Evolutionary conservation across 2,329 filamentous ascomycete genomes (phyloP), one percentile per base, ranked within the genome.

Genomic region (Gaeumannomyces sp.): DNA sequence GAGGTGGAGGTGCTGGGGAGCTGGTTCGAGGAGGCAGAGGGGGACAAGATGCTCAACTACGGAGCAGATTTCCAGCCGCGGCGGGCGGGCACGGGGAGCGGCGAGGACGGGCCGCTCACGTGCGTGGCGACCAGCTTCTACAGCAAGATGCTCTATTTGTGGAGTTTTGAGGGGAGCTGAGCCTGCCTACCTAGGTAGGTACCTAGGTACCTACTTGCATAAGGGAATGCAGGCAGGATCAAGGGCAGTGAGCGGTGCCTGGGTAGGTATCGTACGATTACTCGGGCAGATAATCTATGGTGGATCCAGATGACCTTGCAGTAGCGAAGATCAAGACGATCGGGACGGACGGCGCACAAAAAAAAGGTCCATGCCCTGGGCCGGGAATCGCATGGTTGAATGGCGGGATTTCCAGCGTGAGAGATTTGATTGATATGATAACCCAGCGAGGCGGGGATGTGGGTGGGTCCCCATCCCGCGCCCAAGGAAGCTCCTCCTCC

Each of bases 31-130:
- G 90, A 94, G 73, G 93, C 97, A 73, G 81, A 90, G 77, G 59
- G 33, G 10, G 29, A 29, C 31, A 97, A 92, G 74, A 97, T 97
- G 92, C 59, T 61, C 19, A 97, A 96, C 72, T 98, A 98, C 74
- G 93, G 89, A 8, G 91, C 90, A 70, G 93, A 93, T 75, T 84
- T 87, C 66, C 81, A 84, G 68, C 81, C 81, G 25, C 59, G 59
- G 59, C 59, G 31, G 4, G 13, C 6, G 31, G 1, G 71, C 69
- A 5, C 67, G 69, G 10, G 71, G 70, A 65, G 29, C 63, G 64
- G 8, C 70, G 72, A 63, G 71, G 65, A 65, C 0, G 65, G 67
- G 4, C 64, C 76, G 8, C 65, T 81, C 50, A 69, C 79, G 27
- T 84, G 87, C 69, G 79, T 92, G 1, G 90, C 88, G 28, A 92